Percentiles rank a stretch among this genome's conserved stretches.
Conservation (phyloP, 306 rosid species). For the Astragalus membranaceus region DNA sequence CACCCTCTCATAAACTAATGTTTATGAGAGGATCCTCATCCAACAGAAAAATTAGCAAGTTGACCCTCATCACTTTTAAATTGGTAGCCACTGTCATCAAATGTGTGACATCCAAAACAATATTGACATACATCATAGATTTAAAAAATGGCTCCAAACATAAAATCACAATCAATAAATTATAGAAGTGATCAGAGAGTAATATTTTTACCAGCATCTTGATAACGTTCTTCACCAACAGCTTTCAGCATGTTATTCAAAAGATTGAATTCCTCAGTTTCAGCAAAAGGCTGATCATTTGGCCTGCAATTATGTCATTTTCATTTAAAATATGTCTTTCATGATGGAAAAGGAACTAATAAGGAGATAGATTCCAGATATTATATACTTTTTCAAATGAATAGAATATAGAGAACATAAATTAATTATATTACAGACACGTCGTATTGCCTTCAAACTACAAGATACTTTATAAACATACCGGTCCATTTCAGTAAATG, state of each 20-base stretch:
- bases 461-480: conserved; percentile 15
- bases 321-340: conserved; percentile 1
- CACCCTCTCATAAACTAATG: too few species aligned
- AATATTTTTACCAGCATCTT: conserved; percentile 82
- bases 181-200: neutral
- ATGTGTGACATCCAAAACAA: neutral
- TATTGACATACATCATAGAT: neutral
- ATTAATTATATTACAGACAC: neutral
- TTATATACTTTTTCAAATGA: neutral
- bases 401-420: neutral
- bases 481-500: conserved; percentile 87
- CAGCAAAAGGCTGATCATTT: conserved; percentile 74
- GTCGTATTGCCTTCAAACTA: neutral
- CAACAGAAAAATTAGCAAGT: neutral
- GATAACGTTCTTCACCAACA: conserved; percentile 87
- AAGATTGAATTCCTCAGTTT: conserved; percentile 78
- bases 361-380: neutral
- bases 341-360: neutral
- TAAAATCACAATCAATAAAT: neutral
- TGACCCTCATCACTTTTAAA: neutral
- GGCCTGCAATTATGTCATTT: conserved; percentile 55
- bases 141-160: neutral
- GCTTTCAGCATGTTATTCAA: conserved; percentile 90
- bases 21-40: neutral
- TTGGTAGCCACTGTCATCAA: conserved; percentile 6